Percentiles rank a stretch among this genome's conserved stretches.
Evolutionary conservation across 169 alveolate genomes (phyloP).

Genomic region (Plasmodium inui): DNA sequence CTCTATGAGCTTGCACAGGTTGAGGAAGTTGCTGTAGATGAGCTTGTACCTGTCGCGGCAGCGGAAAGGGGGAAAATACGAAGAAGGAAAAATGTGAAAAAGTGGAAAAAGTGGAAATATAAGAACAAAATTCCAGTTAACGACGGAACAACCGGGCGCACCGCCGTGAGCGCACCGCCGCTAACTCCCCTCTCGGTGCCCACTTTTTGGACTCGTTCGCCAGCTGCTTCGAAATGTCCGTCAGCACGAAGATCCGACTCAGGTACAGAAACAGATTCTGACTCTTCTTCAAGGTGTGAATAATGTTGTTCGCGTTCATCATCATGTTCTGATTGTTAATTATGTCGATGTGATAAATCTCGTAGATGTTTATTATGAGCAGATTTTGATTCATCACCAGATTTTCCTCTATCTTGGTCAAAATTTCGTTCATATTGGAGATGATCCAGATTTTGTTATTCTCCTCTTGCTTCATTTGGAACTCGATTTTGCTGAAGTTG

Average conservation of each 20-base stretch:
- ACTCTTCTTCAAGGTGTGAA: slow-evolving; percentile 56
- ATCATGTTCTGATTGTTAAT: slow-evolving; percentile 71
- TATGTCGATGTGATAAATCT: slow-evolving; percentile 64
- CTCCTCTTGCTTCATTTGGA: slow-evolving; percentile 71
- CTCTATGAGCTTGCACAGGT: slow-evolving; percentile 63
- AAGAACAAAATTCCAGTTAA: neutral
- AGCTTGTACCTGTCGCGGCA: slow-evolving; percentile 29
- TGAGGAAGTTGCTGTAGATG: slow-evolving; percentile 41
- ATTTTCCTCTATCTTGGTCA: slow-evolving; percentile 64
- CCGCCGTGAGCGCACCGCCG: no score
- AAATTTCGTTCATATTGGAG: slow-evolving; percentile 68
- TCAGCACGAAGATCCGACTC: slow-evolving; percentile 57
- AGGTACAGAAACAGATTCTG: slow-evolving; percentile 59
- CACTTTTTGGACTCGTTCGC: slow-evolving; percentile 72
- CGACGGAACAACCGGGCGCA: neutral
- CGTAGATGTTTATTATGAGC: slow-evolving; percentile 61
- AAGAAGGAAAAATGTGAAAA: neutral
- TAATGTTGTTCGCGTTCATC: slow-evolving; percentile 63
- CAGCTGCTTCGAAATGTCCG: slow-evolving; percentile 65
- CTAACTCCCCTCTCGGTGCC: neutral
- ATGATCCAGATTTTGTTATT: slow-evolving; percentile 56
- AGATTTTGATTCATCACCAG: slow-evolving; percentile 63
- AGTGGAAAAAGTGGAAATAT: neutral
- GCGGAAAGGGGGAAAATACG: neutral
- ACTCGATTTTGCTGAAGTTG: slow-evolving; percentile 66